Evolutionary conservation across 805 yeast species (phyloP).

Genomic region (Candida michaelii): DNA sequence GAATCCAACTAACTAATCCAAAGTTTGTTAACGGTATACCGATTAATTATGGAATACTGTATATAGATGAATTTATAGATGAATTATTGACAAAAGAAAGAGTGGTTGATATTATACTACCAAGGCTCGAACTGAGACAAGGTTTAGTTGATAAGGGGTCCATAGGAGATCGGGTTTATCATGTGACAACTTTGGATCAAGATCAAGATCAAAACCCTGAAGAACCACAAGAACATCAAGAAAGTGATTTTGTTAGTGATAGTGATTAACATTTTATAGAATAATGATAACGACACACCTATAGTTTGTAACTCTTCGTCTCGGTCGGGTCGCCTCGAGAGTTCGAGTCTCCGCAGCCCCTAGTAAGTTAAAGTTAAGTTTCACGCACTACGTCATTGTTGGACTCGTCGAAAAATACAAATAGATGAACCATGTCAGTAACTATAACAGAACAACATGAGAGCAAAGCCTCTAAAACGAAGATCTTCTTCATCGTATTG

Average conservation of each 20-base stretch:
- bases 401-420: conserved; percentile 4
- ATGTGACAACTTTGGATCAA: conserved; percentile 15
- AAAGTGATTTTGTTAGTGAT: conserved; percentile 32
- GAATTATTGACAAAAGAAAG: conserved; percentile 53
- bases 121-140: conserved; percentile 50
- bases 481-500: conserved; percentile 32
- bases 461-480: conserved; percentile 32
- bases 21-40: conserved; percentile 21
- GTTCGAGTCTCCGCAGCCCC: too few relatives aligned
- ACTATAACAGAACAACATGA: conserved; percentile 8
- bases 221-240: conserved; percentile 8
- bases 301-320: too few relatives aligned
- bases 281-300: background rate
- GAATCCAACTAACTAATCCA: conserved; percentile 37
- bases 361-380: too few relatives aligned
- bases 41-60: conserved; percentile 35
- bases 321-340: too few relatives aligned
- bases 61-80: conserved; percentile 79
- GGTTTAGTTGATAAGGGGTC: conserved; percentile 43
- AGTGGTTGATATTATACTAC: conserved; percentile 73
- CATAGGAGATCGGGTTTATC: conserved; percentile 40
- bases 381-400: conserved; percentile 3
- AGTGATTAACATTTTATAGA: too few relatives aligned
- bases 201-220: conserved; percentile 15
- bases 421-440: conserved; percentile 8